Evolutionary conservation across 2,329 filamentous ascomycete genomes (phyloP).

Genomic region (Grosmannia serpens): DNA sequence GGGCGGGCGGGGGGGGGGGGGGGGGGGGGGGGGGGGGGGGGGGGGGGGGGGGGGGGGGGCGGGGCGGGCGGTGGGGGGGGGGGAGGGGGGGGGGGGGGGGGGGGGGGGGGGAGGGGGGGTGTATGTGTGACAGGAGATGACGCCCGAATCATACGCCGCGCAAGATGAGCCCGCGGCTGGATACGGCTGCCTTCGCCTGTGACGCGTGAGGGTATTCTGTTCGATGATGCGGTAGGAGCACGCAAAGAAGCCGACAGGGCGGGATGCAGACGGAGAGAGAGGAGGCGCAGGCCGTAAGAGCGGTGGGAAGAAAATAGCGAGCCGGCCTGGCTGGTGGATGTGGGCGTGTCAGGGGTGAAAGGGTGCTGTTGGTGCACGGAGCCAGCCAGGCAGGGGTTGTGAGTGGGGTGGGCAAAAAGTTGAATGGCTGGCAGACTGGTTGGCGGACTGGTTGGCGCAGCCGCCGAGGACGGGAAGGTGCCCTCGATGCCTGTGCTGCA

Average conservation of each 20-base stretch:
- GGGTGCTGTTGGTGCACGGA: not conserved
- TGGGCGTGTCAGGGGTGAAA: not conserved
- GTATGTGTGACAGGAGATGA: not conserved
- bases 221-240: not conserved
- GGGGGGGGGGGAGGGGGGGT: too few relatives aligned
- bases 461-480: not conserved
- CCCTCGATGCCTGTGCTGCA: not conserved
- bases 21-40: too few relatives aligned
- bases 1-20: too few relatives aligned
- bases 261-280: not conserved
- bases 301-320: not conserved
- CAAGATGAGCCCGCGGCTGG: not conserved
- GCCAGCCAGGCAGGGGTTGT: not conserved
- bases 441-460: too few relatives aligned
- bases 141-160: not conserved
- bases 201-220: not conserved
- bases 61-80: too few relatives aligned
- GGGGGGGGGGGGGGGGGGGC: too few relatives aligned
- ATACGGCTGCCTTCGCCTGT: not conserved
- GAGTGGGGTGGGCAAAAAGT: not conserved
- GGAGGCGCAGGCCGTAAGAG: not conserved
- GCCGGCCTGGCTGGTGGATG: not conserved
- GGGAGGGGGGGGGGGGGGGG: too few relatives aligned
- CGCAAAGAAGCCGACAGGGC: not conserved
- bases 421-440: not conserved